Percentiles rank a stretch among this genome's conserved stretches.
Conservation (phyloP, 2,329 filamentous ascomycete genomes). For the Colletotrichum viniferum region DNA sequence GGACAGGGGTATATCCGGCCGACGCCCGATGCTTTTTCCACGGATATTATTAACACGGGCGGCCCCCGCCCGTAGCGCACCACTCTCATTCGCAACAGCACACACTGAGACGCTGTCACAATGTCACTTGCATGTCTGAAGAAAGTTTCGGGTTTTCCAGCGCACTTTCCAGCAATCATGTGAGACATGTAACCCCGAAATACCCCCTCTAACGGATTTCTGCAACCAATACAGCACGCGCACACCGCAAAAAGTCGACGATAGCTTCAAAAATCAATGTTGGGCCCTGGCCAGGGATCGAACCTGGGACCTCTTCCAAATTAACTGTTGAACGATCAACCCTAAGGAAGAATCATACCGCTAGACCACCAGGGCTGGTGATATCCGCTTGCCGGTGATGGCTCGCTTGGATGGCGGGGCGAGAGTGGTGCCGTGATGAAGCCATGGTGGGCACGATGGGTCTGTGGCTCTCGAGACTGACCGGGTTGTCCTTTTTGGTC, state of each 20-base stretch:
- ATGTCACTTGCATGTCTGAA: not conserved
- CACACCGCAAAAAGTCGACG: not conserved
- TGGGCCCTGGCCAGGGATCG: slow-evolving; percentile 17
- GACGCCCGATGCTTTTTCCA: slow-evolving; percentile 8
- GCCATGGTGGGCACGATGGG: not conserved
- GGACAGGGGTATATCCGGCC: slow-evolving; percentile 20
- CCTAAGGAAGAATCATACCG: slow-evolving; percentile 23
- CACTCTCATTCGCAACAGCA: not conserved
- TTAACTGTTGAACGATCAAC: not conserved
- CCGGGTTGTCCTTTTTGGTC: not conserved
- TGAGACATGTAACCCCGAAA: not conserved
- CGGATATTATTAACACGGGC: not conserved
- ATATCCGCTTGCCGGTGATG: not conserved
- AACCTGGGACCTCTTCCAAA: slow-evolving; percentile 21
- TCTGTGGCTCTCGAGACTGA: not conserved
- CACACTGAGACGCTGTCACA: not conserved
- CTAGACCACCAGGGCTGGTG: slow-evolving; percentile 16
- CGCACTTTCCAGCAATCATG: not conserved
- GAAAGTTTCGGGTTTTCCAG: not conserved
- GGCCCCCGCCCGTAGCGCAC: not conserved
- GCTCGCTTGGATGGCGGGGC: not conserved
- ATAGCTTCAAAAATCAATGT: not conserved
- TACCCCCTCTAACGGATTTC: not conserved
- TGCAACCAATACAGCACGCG: not conserved
- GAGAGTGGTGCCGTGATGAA: not conserved